Percentiles rank a stretch among this genome's conserved stretches.
phyloP scores from a whole-genome alignment of 345 rosid species.

The Adansonia digitata region DNA sequence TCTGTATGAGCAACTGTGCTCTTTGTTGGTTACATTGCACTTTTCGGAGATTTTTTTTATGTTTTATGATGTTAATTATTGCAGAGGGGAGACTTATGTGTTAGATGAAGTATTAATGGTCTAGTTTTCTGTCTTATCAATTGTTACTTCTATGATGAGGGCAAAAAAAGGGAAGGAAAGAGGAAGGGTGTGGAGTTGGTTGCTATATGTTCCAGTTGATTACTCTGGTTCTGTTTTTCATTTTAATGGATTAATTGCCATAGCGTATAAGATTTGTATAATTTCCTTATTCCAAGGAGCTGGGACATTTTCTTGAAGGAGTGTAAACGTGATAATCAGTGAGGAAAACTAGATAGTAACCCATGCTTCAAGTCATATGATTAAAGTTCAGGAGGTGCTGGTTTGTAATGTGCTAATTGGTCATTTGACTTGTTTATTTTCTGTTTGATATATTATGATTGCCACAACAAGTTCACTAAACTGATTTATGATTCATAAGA shows the following conservation, averaged over 20 bases:
- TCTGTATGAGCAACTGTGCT: background rate
- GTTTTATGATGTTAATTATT: background rate
- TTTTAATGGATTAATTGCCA: background rate
- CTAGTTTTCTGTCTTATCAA: background rate
- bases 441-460: background rate
- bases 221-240: background rate
- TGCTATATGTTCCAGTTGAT: background rate
- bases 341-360: background rate
- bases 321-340: background rate
- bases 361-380: background rate
- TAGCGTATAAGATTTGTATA: background rate
- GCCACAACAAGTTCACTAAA: background rate
- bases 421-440: background rate
- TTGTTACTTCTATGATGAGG: background rate
- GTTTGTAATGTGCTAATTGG: background rate
- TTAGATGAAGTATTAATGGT: background rate
- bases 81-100: background rate
- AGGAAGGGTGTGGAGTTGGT: background rate
- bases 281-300: background rate
- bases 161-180: background rate
- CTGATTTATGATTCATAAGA: background rate
- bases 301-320: background rate
- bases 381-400: background rate
- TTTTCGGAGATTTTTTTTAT: background rate
- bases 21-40: background rate